These are phyloP conservation scores for Chloromonas sp. DNA, from an alignment of 163 green algal species.

Conservation along the genomic window DNA sequence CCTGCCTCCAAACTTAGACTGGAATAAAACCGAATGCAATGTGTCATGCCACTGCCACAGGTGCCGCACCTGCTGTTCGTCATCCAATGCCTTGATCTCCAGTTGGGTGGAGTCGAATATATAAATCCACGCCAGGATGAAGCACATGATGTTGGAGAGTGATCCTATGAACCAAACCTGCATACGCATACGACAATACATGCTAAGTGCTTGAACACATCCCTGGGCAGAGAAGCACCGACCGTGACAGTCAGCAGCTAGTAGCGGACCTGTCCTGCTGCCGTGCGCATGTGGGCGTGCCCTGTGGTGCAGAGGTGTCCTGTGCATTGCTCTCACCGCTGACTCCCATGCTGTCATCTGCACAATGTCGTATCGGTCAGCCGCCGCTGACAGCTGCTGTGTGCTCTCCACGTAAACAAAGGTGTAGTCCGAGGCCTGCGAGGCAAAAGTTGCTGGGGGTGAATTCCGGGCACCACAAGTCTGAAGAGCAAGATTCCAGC, in stretches of 20 bases:
- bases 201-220: background rate
- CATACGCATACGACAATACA: background rate
- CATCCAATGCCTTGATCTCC: conserved; percentile 17
- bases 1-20: too few relatives aligned
- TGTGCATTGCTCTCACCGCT: background rate
- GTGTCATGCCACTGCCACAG: too few relatives aligned
- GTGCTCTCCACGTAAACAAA: conserved; percentile 14
- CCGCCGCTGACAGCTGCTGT: background rate
- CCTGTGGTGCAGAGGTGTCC: too few relatives aligned
- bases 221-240: too few relatives aligned
- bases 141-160: conserved; percentile 18
- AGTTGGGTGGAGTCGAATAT: conserved; percentile 10
- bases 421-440: conserved; percentile 8
- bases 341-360: conserved; percentile 12
- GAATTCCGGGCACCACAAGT: background rate
- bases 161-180: conserved; percentile 2
- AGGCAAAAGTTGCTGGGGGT: background rate
- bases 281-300: too few relatives aligned
- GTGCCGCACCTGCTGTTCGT: conserved; percentile 3
- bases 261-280: too few relatives aligned
- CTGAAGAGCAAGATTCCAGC: background rate
- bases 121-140: conserved; percentile 15
- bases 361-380: conserved; percentile 10
- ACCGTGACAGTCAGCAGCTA: too few relatives aligned
- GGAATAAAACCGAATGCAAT: too few relatives aligned